phyloP scores from a whole-genome alignment of 2,329 filamentous ascomycete genomes.

The Cercospora sp. region DNA sequence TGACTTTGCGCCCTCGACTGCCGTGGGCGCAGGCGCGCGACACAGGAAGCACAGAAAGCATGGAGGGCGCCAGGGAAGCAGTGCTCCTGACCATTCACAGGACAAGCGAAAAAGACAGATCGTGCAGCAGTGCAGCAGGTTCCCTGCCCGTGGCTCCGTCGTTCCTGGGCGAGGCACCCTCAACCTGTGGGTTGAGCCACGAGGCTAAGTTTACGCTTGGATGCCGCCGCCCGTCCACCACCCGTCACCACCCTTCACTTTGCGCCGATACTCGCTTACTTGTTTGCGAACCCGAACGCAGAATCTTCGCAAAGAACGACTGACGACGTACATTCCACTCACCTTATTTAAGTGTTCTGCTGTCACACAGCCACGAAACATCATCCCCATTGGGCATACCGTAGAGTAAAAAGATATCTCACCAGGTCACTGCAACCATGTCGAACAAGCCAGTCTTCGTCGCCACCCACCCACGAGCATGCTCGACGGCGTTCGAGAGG shows the following conservation, averaged over 20 bases:
- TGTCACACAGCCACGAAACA: neutral
- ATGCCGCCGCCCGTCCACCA: constrained; percentile 6
- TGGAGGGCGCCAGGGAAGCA: neutral
- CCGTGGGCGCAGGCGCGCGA: neutral
- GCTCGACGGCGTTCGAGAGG: constrained; percentile 95
- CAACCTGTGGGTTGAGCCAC: constrained; percentile 21
- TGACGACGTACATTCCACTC: neutral
- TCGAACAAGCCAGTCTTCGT: constrained; percentile 83
- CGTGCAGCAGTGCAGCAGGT: neutral
- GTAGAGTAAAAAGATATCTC: neutral
- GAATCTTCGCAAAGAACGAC: neutral
- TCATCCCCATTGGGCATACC: neutral
- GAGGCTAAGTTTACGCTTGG: constrained; percentile 16
- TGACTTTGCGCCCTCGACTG: neutral
- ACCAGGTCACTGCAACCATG: constrained; percentile 51
- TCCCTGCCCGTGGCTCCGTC: constrained; percentile 1
- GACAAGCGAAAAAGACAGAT: neutral
- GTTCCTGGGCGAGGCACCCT: constrained; percentile 11
- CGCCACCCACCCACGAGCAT: constrained; percentile 89
- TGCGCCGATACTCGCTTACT: neutral
- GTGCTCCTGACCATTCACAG: neutral
- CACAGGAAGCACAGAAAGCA: neutral
- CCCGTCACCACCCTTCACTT: constrained; percentile 3
- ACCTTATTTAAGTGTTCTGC: neutral
- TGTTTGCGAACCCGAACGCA: constrained; percentile 8